Percentiles rank a stretch among this genome's conserved stretches.
Evolutionary conservation across 129 eudicot species (phyloP).

Genomic region (Tanacetum coccineum): DNA sequence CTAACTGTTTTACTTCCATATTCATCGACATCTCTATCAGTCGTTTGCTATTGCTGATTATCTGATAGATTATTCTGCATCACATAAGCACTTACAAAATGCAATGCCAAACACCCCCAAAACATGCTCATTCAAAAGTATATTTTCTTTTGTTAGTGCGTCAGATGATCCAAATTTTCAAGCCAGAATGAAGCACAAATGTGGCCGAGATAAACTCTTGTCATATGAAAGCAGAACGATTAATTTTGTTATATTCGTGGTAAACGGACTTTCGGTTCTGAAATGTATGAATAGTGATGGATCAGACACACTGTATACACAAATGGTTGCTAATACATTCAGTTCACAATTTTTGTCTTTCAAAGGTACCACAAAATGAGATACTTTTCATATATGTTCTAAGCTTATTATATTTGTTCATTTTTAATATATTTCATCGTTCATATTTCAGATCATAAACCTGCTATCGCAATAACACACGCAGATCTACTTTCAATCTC

Average conservation of each 20-base stretch:
- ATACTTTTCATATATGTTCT: not conserved
- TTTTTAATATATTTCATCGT: not conserved
- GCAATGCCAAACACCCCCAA: too few species aligned
- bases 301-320: slow-evolving; percentile 33
- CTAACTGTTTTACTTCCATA: too few species aligned
- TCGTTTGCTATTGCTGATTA: not conserved
- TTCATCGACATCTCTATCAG: too few species aligned
- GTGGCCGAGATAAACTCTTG: slow-evolving; percentile 22
- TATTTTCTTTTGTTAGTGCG: not conserved
- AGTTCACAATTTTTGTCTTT: slow-evolving; percentile 53
- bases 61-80: too few species aligned
- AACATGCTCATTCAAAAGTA: not conserved
- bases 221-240: slow-evolving; percentile 38
- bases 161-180: slow-evolving; percentile 3
- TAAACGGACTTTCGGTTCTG: slow-evolving; percentile 64
- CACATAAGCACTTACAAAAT: too few species aligned
- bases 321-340: slow-evolving; percentile 41
- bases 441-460: slow-evolving; percentile 70
- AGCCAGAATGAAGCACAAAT: slow-evolving; percentile 34
- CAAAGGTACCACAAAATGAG: slow-evolving; percentile 44
- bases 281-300: slow-evolving; percentile 43
- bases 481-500: slow-evolving; percentile 70
- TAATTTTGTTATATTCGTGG: slow-evolving; percentile 75
- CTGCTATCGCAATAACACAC: slow-evolving; percentile 79
- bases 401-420: slow-evolving; percentile 1